Conservation (phyloP, 2,329 filamentous ascomycete genomes). For the Beauveria caledonica region DNA sequence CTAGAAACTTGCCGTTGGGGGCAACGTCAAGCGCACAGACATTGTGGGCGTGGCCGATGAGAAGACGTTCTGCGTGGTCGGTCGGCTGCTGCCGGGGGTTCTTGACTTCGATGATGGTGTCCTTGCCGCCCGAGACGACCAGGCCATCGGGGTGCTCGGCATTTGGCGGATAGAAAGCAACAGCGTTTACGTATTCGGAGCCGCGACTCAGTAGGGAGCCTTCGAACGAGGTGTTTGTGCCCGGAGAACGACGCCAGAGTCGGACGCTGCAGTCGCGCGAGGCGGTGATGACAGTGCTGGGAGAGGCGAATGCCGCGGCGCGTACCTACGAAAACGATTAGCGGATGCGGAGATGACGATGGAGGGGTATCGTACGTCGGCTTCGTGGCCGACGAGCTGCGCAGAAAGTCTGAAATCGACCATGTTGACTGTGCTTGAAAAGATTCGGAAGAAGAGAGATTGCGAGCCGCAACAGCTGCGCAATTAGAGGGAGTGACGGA, state of each 20-base stretch:
- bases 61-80: conserved; percentile 74
- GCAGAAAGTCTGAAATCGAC: conserved; percentile 89
- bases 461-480: conserved; percentile 1
- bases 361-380: conserved; percentile 58
- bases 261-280: conserved; percentile 89
- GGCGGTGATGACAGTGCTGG: conserved; percentile 68
- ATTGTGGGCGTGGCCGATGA: conserved; percentile 81
- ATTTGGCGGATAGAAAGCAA: conserved; percentile 68
- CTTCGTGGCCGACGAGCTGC: conserved; percentile 78
- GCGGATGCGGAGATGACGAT: conserved; percentile 13
- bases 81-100: conserved; percentile 57
- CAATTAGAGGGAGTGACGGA: background rate
- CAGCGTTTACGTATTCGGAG: conserved; percentile 77
- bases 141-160: conserved; percentile 66
- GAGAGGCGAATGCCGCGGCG: conserved; percentile 67
- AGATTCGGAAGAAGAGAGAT: conserved; percentile 6
- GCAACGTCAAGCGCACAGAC: conserved; percentile 80
- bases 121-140: conserved; percentile 80
- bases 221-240: conserved; percentile 64
- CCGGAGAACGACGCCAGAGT: conserved; percentile 65
- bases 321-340: conserved; percentile 57
- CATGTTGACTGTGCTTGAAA: conserved; percentile 38
- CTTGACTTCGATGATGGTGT: conserved; percentile 86
- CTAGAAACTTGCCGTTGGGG: conserved; percentile 61
- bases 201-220: conserved; percentile 71